phyloP scores from a whole-genome alignment of 768 basidiomycete species.

The Pleurotus pulmonarius region DNA sequence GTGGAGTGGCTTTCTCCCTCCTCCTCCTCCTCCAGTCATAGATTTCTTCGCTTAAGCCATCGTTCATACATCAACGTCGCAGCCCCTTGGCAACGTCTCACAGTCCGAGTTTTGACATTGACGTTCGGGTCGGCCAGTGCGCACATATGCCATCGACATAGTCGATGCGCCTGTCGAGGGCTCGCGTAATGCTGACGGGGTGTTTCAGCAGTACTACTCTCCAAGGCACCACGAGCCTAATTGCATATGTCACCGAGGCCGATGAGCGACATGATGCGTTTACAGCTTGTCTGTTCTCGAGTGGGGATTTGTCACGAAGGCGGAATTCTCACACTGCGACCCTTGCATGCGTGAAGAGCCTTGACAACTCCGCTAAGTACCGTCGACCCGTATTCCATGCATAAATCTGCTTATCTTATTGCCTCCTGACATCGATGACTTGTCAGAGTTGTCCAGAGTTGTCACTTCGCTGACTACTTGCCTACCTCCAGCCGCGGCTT shows the following conservation, averaged over 20 bases:
- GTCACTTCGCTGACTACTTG: no score
- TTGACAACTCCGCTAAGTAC: constrained; percentile 2
- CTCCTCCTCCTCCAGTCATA: no score
- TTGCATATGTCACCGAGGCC: constrained; percentile 1
- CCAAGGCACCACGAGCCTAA: no score
- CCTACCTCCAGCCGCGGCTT: background rate
- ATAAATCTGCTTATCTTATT: background rate
- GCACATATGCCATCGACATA: no score
- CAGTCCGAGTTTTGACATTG: constrained; percentile 1
- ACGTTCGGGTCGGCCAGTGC: background rate
- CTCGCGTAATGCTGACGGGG: background rate
- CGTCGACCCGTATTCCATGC: background rate
- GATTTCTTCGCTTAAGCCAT: no score
- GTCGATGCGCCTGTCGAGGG: no score
- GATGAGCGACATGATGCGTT: background rate
- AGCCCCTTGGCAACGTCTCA: background rate
- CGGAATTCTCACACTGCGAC: background rate
- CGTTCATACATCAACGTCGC: no score
- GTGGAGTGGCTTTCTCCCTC: background rate
- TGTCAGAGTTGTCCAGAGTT: background rate
- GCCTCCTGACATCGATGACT: background rate
- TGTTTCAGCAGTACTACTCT: background rate
- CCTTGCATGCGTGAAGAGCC: background rate
- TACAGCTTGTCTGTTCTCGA: background rate
- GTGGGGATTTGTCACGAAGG: constrained; percentile 1